Percentiles rank a stretch among this genome's conserved stretches.
These are phyloP conservation scores for Nemania diffusa DNA, from an alignment of 2,329 filamentous ascomycete genomes.

Conservation along the genomic window DNA sequence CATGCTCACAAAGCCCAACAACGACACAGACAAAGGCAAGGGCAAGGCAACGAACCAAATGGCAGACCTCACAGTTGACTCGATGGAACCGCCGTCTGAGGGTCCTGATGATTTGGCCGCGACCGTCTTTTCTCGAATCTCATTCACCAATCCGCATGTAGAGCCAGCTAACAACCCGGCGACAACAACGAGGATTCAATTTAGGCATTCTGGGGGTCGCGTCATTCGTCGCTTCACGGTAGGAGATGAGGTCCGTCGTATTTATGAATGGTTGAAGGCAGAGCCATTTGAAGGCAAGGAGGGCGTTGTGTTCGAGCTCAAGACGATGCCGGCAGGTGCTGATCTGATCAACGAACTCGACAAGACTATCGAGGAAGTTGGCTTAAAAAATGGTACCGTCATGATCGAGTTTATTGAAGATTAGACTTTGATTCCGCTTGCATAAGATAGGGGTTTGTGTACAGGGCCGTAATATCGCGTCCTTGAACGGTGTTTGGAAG, in stretches of 20 bases:
- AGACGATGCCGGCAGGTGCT: slow-evolving; percentile 79
- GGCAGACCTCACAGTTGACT: slow-evolving; percentile 37
- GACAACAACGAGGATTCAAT: slow-evolving; percentile 88
- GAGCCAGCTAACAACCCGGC: slow-evolving; percentile 80
- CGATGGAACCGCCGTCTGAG: slow-evolving; percentile 31
- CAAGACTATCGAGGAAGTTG: slow-evolving; percentile 79
- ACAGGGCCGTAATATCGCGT: slow-evolving; percentile 1
- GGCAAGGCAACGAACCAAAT: slow-evolving; percentile 54
- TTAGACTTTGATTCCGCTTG: slow-evolving; percentile 39
- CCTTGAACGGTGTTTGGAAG: slow-evolving; percentile 1
- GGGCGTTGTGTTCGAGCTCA: slow-evolving; percentile 85
- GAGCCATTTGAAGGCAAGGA: slow-evolving; percentile 83
- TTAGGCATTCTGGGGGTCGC: slow-evolving; percentile 84
- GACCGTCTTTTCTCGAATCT: slow-evolving; percentile 74
- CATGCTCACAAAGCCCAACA: slow-evolving; percentile 77
- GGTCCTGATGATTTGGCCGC: slow-evolving; percentile 40
- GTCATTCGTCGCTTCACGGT: slow-evolving; percentile 87
- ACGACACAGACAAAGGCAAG: slow-evolving; percentile 64
- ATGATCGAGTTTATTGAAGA: slow-evolving; percentile 91
- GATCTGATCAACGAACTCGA: slow-evolving; percentile 84
- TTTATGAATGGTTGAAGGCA: slow-evolving; percentile 98
- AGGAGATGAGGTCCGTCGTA: slow-evolving; percentile 78
- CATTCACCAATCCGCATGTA: slow-evolving; percentile 75
- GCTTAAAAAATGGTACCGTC: slow-evolving; percentile 90
- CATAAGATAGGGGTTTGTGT: background rate